A percentile compares a stretch with the other conserved stretches of the same genome.
Conservation (phyloP, 306 rosid genomes). For the Sophora flavescens region DNA sequence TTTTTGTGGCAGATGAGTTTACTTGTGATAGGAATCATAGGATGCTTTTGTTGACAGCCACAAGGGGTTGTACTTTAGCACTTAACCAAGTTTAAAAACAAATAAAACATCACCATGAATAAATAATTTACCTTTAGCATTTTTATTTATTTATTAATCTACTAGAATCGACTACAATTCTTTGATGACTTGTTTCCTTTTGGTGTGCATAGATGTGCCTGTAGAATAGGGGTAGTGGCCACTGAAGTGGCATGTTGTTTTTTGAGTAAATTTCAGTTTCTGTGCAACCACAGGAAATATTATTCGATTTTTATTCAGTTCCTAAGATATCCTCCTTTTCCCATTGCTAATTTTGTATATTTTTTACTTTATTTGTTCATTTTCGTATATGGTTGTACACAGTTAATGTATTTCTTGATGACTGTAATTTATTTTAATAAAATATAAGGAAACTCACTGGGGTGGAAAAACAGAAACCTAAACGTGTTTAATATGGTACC, state of each 20-base stretch:
- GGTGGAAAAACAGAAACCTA: conserved; percentile 2
- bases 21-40: neutral
- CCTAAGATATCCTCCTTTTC: conserved; percentile 8
- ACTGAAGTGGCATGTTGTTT: conserved; percentile 20
- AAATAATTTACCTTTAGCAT: neutral
- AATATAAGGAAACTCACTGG: conserved; percentile 10
- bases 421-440: neutral
- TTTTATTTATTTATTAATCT: neutral
- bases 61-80: neutral
- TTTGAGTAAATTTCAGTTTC: neutral
- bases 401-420: neutral
- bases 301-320: neutral
- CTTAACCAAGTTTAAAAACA: neutral
- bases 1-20: neutral
- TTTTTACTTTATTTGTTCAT: neutral
- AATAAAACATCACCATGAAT: neutral
- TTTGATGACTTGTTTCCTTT: neutral
- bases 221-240: conserved; percentile 4
- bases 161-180: neutral
- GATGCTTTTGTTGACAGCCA: neutral
- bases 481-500: neutral
- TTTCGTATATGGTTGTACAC: neutral
- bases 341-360: neutral
- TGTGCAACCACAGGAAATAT: neutral
- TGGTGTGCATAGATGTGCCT: conserved; percentile 7